phyloP scores from a whole-genome alignment of 2,329 filamentous ascomycete genomes.

The Ceratocystis destructans region DNA sequence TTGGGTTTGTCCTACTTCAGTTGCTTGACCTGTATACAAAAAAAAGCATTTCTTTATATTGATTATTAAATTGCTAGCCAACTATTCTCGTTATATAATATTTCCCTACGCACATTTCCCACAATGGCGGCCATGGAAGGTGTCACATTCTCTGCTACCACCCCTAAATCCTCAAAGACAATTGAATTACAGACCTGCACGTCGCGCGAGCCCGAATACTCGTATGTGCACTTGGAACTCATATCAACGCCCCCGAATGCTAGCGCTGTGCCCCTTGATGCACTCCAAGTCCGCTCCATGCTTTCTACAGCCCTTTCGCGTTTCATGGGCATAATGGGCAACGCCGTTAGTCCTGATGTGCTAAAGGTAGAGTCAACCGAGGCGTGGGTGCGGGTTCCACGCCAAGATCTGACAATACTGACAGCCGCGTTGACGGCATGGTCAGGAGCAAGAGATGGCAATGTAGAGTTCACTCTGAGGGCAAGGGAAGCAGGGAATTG shows the following conservation, averaged over 20 bases:
- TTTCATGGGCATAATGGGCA: conserved; percentile 57
- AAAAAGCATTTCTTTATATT: not conserved
- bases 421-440: conserved; percentile 54
- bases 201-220: conserved; percentile 38
- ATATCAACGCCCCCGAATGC: conserved; percentile 19
- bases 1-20: not conserved
- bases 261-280: conserved; percentile 35
- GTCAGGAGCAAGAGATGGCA: conserved; percentile 33
- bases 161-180: conserved; percentile 25
- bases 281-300: conserved; percentile 48
- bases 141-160: conserved; percentile 24
- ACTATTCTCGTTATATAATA: not conserved
- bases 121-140: conserved; percentile 16
- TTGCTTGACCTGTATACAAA: not conserved
- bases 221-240: conserved; percentile 44
- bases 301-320: conserved; percentile 49
- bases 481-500: conserved; percentile 49
- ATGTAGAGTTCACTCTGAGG: conserved; percentile 37
- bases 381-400: conserved; percentile 52
- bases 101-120: not conserved
- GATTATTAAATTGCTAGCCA: not conserved
- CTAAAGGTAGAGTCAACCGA: conserved; percentile 43
- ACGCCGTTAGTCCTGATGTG: conserved; percentile 55
- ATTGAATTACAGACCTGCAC: conserved; percentile 39
- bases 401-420: conserved; percentile 45